Base-by-base conservation (phyloP, 208 protist genomes). In the Acanthamoeba royreba region DNA sequence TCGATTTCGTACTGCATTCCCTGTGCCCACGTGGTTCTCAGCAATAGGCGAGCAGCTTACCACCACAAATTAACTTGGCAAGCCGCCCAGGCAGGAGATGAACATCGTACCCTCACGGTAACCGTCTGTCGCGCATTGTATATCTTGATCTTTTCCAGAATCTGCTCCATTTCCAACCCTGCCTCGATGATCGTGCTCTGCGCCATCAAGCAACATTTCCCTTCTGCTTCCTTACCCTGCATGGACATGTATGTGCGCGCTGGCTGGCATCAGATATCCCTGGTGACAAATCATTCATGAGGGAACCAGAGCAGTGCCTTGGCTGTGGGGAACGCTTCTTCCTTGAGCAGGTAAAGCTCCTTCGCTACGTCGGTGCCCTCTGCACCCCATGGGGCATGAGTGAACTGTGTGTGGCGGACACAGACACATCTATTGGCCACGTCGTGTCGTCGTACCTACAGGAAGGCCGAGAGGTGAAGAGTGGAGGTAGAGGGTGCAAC, bases 401-500 rank as follows among this genome's bases (percentile, higher is more conserved):
- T 28, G 25, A 13, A 47, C 4, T 22, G 43, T 35, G 35, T 15
- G 38, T 25, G 35, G 47, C 3, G 17, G 38, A 45, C 52, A 58
- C 1, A n/a, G n/a, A n/a, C n/a, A n/a, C n/a, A n/a, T n/a, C n/a
- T n/a, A n/a, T n/a, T n/a, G n/a, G n/a, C n/a, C n/a, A n/a, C n/a
- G n/a, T n/a, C n/a, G n/a, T n/a, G n/a, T n/a, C n/a, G n/a, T n/a
- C n/a, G n/a, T n/a, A n/a, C n/a, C n/a, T 40, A 35, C 11, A 15
- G 43, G n/a, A 3, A 40, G 28, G 4, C 22, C 9, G 3, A 25
- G 17, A 86, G 42, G 45, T 0, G 38, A 8, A 33, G 42, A 31
- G 77, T 86, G 77, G 46, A 86, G 77, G 77, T 86, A 86, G 22
- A 86, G 77, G 5, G 77, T 86, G 77, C 77, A 86, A 35, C n/a